phyloP scores from a whole-genome alignment of 164 flowering plant species.

The Chimonanthus salicifolius region DNA sequence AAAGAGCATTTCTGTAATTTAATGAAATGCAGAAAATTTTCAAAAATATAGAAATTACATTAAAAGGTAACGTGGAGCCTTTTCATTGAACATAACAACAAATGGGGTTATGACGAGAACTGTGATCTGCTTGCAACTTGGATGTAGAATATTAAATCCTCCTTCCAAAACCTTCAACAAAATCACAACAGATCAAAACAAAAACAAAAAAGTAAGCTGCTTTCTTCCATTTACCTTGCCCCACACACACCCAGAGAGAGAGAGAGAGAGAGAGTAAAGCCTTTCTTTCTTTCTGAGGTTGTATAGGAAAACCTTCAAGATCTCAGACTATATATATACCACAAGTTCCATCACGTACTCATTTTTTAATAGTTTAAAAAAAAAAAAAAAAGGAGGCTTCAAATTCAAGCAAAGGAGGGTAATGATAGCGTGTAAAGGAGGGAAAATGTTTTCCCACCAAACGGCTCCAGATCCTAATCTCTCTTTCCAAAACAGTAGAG shows the following conservation, averaged over 20 bases:
- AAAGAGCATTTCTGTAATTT: no score
- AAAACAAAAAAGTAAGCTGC: not conserved
- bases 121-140: not conserved
- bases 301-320: not conserved
- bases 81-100: no score
- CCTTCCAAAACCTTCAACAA: not conserved
- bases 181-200: not conserved
- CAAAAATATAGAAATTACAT: no score
- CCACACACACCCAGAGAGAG: not conserved
- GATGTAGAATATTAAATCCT: not conserved
- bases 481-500: not conserved
- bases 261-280: not conserved
- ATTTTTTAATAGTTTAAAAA: not conserved
- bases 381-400: not conserved
- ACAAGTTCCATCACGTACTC: not conserved
- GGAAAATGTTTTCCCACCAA: not conserved
- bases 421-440: not conserved
- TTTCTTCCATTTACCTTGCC: not conserved
- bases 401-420: conserved; percentile 3
- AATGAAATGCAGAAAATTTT: no score
- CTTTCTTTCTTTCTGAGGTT: not conserved
- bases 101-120: no score
- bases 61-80: no score
- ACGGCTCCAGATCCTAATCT: not conserved
- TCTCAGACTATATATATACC: not conserved